Evolutionary conservation across 2,329 filamentous ascomycete species (phyloP).

Genomic region (Didymella lethalis): DNA sequence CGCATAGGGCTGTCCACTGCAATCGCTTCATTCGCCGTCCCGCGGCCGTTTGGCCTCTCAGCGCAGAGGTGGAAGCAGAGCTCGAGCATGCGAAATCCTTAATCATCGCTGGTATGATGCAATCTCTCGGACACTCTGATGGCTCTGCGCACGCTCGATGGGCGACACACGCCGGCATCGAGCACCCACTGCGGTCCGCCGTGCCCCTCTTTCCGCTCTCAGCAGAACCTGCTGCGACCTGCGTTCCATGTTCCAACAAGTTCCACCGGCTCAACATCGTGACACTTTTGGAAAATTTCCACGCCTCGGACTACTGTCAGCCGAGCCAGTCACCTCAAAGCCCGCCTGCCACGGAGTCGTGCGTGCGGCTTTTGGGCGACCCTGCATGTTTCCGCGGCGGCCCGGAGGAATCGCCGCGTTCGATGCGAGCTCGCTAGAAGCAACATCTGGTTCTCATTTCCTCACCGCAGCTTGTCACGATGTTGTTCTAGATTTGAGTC

Average conservation of each 20-base stretch:
- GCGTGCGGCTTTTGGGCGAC: slow-evolving; percentile 24
- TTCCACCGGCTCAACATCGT: slow-evolving; percentile 26
- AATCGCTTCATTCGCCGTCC: slow-evolving; percentile 21
- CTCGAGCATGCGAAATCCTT: slow-evolving; percentile 14
- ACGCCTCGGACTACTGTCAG: slow-evolving; percentile 29
- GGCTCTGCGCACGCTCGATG: slow-evolving; percentile 15
- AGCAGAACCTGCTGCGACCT: slow-evolving; percentile 14
- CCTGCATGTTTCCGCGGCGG: slow-evolving; percentile 18
- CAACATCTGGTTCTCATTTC: slow-evolving; percentile 4
- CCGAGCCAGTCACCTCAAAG: slow-evolving; percentile 28
- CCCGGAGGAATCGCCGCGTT: slow-evolving; percentile 22
- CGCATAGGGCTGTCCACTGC: slow-evolving; percentile 18
- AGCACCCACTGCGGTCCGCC: slow-evolving; percentile 20
- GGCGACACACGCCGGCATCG: slow-evolving; percentile 19
- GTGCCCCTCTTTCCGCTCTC: slow-evolving; percentile 21
- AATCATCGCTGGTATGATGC: slow-evolving; percentile 24
- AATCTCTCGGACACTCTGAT: slow-evolving; percentile 16
- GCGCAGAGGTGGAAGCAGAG: neutral
- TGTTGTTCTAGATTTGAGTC: slow-evolving; percentile 9
- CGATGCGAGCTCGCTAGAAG: slow-evolving; percentile 17
- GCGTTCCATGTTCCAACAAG: slow-evolving; percentile 16
- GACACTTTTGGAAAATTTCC: slow-evolving; percentile 22
- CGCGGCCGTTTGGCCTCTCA: slow-evolving; percentile 21
- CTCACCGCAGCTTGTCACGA: slow-evolving; percentile 18
- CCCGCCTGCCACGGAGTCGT: slow-evolving; percentile 13